Percentiles rank a stretch among this genome's conserved stretches.
Conservation (phyloP, 768 basidiomycete species). For the Trichaptum fuscoviolaceum region DNA sequence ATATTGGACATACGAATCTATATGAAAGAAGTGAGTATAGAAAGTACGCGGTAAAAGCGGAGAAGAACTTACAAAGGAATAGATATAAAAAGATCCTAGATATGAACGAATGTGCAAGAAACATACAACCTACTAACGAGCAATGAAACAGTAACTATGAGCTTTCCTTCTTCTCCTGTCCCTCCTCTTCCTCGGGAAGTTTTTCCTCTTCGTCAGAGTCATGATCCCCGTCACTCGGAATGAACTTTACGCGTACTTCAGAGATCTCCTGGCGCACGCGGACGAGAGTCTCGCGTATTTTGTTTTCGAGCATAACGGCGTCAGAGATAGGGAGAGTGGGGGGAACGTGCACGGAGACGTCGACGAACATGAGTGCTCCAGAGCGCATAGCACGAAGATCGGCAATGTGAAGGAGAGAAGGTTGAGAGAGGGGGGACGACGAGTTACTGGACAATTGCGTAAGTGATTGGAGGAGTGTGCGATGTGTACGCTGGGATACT, state of each 20-base stretch:
- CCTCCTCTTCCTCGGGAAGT: neutral
- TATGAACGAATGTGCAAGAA: neutral
- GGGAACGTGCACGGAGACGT: conserved; percentile 73
- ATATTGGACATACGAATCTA: neutral
- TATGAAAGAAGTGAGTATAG: neutral
- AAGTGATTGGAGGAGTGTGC: conserved; percentile 50
- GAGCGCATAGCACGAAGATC: conserved; percentile 69
- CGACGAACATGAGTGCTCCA: conserved; percentile 79
- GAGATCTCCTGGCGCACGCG: conserved; percentile 57
- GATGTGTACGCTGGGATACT: conserved; percentile 50
- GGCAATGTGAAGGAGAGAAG: conserved; percentile 39
- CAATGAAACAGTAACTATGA: neutral
- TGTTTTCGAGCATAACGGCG: conserved; percentile 53
- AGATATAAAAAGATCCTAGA: neutral
- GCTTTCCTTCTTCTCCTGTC: neutral
- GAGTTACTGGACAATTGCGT: conserved; percentile 44
- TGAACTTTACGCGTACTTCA: conserved; percentile 67
- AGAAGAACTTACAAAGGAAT: neutral
- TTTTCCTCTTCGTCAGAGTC: neutral
- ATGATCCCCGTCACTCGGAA: conserved; percentile 29
- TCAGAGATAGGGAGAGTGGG: conserved; percentile 49
- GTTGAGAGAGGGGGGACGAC: conserved; percentile 14
- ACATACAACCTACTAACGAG: neutral
- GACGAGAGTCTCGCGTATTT: conserved; percentile 53
- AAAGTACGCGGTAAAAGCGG: neutral